These are phyloP conservation scores for Barnettozyma vustinii DNA, from an alignment of 805 yeast species.

Conservation along the genomic window DNA sequence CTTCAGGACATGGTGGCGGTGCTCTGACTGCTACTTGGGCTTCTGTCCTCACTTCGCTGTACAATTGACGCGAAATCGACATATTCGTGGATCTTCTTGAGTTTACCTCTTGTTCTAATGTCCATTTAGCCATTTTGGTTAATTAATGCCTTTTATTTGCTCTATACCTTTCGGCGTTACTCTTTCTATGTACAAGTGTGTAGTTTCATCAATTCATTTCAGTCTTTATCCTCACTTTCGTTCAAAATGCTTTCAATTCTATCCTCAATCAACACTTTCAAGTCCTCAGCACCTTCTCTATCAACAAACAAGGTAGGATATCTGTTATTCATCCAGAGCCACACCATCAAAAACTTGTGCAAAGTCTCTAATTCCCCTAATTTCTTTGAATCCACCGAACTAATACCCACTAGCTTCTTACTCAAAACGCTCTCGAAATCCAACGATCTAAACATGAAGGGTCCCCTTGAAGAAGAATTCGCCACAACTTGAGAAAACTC, in stretches of 20 bases:
- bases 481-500: constrained; percentile 40
- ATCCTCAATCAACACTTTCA: constrained; percentile 63
- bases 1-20: no score
- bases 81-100: no score
- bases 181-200: neutral
- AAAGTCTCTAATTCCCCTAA: constrained; percentile 46
- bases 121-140: no score
- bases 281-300: constrained; percentile 62
- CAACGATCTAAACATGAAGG: constrained; percentile 43
- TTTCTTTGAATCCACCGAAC: constrained; percentile 4
- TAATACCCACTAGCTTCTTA: neutral
- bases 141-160: no score
- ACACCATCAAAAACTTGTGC: constrained; percentile 63
- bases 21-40: no score
- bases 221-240: neutral
- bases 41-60: no score
- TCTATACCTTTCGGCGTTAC: neutral
- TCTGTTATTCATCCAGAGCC: constrained; percentile 82
- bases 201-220: neutral
- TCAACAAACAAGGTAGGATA: constrained; percentile 81
- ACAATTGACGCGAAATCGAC: no score
- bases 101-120: no score
- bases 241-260: constrained; percentile 34
- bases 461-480: constrained; percentile 41
- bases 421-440: constrained; percentile 6